A percentile compares a stretch with the other conserved stretches of the same genome.
These are phyloP conservation scores for Pseudocercospora musae DNA, from an alignment of 2,329 filamentous ascomycete genomes.

Conservation along the genomic window DNA sequence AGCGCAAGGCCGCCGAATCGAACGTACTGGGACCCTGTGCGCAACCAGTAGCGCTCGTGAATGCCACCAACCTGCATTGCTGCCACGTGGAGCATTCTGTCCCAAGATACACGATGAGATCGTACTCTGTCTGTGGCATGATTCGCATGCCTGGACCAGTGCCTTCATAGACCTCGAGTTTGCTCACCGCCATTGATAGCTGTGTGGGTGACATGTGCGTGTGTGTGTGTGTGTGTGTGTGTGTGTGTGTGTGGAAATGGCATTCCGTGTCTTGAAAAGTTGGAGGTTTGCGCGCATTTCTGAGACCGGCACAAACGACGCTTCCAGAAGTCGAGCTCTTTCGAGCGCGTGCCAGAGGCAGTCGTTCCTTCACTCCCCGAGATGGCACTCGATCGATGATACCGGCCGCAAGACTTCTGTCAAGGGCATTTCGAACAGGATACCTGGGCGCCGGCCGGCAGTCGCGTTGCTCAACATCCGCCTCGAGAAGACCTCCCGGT, in stretches of 20 bases:
- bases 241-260: too few species aligned
- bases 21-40: slow-evolving; percentile 18
- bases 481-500: not conserved
- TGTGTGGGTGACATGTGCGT: too few species aligned
- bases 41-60: slow-evolving; percentile 8
- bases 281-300: too few species aligned
- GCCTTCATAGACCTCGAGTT: not conserved
- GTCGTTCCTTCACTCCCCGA: not conserved
- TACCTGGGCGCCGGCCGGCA: not conserved
- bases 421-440: not conserved
- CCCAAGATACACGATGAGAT: not conserved
- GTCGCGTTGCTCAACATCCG: too few species aligned
- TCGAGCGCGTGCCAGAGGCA: not conserved
- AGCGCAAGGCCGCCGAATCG: not conserved
- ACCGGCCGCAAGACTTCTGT: not conserved
- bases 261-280: not conserved
- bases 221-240: too few species aligned
- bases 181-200: not conserved
- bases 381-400: not conserved
- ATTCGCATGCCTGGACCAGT: not conserved
- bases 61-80: not conserved
- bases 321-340: too few species aligned
- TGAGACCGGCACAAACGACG: too few species aligned
- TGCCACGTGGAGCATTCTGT: not conserved
- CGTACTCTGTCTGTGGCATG: not conserved